These are phyloP conservation scores for Fusarium udum DNA, from an alignment of 2,329 filamentous ascomycete species.

Conservation along the genomic window DNA sequence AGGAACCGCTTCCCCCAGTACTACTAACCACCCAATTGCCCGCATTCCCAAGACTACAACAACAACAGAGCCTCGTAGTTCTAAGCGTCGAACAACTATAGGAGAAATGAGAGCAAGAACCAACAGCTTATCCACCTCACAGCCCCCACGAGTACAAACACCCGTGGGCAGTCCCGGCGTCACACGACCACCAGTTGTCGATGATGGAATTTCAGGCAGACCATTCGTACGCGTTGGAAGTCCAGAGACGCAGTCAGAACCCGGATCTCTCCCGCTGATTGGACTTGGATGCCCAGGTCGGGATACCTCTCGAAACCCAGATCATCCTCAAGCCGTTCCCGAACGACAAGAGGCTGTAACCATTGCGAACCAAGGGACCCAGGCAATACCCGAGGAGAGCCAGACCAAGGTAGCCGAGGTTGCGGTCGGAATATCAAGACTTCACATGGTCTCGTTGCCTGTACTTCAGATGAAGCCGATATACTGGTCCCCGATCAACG, in stretches of 20 bases:
- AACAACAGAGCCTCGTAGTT: constrained; percentile 22
- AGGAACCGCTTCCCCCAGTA: constrained; percentile 26
- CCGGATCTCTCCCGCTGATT: constrained; percentile 14
- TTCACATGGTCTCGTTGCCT: constrained; percentile 89
- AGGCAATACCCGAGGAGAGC: constrained; percentile 4
- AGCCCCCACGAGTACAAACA: constrained; percentile 35
- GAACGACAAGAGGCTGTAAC: constrained; percentile 15
- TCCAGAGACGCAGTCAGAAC: constrained; percentile 42
- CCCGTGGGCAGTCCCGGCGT: constrained; percentile 35
- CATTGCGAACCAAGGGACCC: constrained; percentile 6
- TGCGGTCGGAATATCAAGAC: constrained; percentile 86
- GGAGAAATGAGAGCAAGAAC: constrained; percentile 22
- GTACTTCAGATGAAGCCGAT: constrained; percentile 91
- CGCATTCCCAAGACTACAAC: constrained; percentile 37
- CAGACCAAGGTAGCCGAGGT: constrained; percentile 63
- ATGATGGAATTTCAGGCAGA: constrained; percentile 64
- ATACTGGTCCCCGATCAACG: constrained; percentile 95
- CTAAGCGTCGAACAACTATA: constrained; percentile 26
- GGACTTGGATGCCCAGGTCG: constrained; percentile 3
- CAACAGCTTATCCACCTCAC: constrained; percentile 32
- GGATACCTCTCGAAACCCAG: constrained; percentile 8
- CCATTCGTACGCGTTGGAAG: constrained; percentile 62
- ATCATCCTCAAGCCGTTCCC: neutral
- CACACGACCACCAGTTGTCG: constrained; percentile 41
- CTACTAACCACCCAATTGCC: constrained; percentile 25